Evolutionary conservation across 202 grass and related monocot species (phyloP), one percentile per base, ranked within the genome.

Genomic region (Schoenoplectus tabernaemontani): DNA sequence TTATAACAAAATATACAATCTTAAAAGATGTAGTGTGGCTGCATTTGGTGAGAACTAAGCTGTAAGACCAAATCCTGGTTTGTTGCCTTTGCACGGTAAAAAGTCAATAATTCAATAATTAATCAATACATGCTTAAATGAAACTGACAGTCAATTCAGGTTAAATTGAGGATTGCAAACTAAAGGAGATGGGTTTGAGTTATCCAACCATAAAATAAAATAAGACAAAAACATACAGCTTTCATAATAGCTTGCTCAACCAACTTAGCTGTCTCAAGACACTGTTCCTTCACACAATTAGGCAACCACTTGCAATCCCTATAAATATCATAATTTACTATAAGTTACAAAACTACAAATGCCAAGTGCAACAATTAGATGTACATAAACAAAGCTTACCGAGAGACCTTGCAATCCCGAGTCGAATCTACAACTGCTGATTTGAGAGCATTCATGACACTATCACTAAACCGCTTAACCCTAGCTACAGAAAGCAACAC

Each of bases 281-380:
- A 90, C 34, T 97, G 87, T 65, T 86, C 87, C 87, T 87, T 85
- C 28, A 93, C 47, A 50, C 81, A 77, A 86, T 91, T 78, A 2
- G 91, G 85, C 76, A 93, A 85, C 93, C 93, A 97, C 38, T 97
- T 93, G 85, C 87, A 91, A 71, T 72, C 42, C 85, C 93, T 97
- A 81, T 64, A 81, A 82, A 48, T 57, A 70, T 72, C 22, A 23
- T 23, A 65, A 59, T 73, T 12, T 24, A 73, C 20, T 64, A 64
- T 33, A 79, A 46, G 22, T 10, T 38, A 42, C 58, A 59, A 30
- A 61, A 30, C 30, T 82, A 0, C 24, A 69, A 16, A 19, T 54
- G 33, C 8, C 76, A 84, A 71, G 39, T 12, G 44, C 63, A 56
- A 69, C 28, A 78, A 42, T 10, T 78, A 58, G 6, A 76, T 41